Conservation (phyloP, 78 protist species). For the Corallochytrium limacisporum region DNA sequence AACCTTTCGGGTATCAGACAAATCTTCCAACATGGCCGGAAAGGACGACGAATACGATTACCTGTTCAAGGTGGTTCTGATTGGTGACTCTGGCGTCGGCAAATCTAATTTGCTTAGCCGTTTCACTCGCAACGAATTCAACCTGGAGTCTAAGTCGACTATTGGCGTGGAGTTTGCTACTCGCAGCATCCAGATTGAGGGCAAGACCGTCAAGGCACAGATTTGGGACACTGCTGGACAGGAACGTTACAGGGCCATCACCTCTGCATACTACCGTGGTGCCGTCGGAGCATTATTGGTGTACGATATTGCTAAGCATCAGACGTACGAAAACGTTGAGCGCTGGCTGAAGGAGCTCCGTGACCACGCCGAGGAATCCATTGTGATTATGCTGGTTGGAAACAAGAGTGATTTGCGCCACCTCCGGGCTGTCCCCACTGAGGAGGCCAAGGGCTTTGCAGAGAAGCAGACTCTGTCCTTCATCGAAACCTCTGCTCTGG, state of each 20-base stretch:
- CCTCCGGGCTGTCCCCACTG: slow-evolving; percentile 52
- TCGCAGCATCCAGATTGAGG: slow-evolving; percentile 67
- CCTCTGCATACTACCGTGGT: slow-evolving; percentile 85
- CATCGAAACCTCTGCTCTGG: slow-evolving; percentile 65
- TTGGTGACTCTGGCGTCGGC: slow-evolving; percentile 98
- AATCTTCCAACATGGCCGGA: slow-evolving; percentile 1
- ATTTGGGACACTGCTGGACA: slow-evolving; percentile 96
- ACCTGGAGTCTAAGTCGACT: slow-evolving; percentile 88
- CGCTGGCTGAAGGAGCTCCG: slow-evolving; percentile 57
- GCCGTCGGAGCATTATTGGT: slow-evolving; percentile 96
- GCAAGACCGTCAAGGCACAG: slow-evolving; percentile 83
- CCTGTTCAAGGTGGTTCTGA: slow-evolving; percentile 76
- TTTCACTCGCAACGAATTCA: slow-evolving; percentile 89
- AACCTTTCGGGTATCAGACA: too few relatives aligned
- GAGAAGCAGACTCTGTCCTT: slow-evolving; percentile 34
- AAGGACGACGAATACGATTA: slow-evolving; percentile 22
- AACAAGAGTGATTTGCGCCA: slow-evolving; percentile 91
- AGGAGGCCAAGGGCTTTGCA: slow-evolving; percentile 64
- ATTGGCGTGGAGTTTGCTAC: slow-evolving; percentile 99
- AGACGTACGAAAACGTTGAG: slow-evolving; percentile 76
- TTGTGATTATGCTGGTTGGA: slow-evolving; percentile 92
- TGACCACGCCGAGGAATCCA: slow-evolving; percentile 13
- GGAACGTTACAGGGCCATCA: slow-evolving; percentile 93
- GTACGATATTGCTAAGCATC: slow-evolving; percentile 78
- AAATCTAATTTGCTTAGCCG: slow-evolving; percentile 69